These are phyloP conservation scores for Chlorella vulgaris DNA, from an alignment of 139 green algal genomes.

Conservation along the genomic window DNA sequence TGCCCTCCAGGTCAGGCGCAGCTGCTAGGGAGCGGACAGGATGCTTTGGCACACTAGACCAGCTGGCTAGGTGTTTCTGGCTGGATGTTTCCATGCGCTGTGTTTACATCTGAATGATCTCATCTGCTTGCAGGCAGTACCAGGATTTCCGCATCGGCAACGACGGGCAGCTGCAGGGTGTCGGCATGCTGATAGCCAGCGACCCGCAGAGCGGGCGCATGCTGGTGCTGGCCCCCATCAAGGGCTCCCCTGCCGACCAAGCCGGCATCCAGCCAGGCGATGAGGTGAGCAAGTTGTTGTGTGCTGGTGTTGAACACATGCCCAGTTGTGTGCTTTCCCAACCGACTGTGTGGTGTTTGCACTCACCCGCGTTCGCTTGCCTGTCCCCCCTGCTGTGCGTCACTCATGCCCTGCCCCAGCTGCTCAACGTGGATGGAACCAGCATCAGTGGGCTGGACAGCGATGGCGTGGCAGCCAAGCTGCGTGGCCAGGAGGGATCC, in stretches of 20 bases:
- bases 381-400: background rate
- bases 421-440: slow-evolving; percentile 65
- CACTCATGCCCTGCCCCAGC: slow-evolving; percentile 12
- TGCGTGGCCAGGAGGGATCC: slow-evolving; percentile 79
- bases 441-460: slow-evolving; percentile 69
- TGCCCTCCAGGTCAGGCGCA: slow-evolving; percentile 51
- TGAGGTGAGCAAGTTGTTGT: slow-evolving; percentile 53
- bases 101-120: too few species aligned
- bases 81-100: too few species aligned
- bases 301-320: background rate
- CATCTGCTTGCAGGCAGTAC: slow-evolving; percentile 84
- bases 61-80: too few species aligned
- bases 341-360: background rate
- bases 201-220: slow-evolving; percentile 62
- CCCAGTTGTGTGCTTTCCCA: background rate
- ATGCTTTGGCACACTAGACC: too few species aligned
- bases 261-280: slow-evolving; percentile 88
- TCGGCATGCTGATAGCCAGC: slow-evolving; percentile 90
- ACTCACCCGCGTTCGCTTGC: background rate
- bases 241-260: slow-evolving; percentile 81
- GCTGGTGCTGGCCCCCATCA: slow-evolving; percentile 86
- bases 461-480: slow-evolving; percentile 71
- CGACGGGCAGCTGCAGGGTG: slow-evolving; percentile 91
- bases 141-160: slow-evolving; percentile 77
- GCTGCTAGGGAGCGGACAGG: background rate